Conservation (phyloP, 805 yeast genomes). For the Teunomyces funiuensis region DNA sequence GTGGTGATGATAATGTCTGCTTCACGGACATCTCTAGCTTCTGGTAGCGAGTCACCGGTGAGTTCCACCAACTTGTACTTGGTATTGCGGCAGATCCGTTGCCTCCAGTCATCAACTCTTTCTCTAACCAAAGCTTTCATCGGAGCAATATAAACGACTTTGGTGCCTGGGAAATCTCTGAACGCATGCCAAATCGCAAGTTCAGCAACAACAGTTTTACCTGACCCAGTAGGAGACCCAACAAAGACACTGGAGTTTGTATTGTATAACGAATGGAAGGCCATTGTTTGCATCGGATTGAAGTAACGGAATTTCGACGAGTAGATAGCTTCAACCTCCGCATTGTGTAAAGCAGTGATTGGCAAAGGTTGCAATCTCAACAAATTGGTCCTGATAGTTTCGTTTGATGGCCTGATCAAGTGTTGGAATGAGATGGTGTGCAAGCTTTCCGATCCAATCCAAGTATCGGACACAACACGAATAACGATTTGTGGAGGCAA, state of each 20-base stretch:
- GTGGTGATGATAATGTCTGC: slow-evolving; percentile 81
- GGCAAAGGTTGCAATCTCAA: slow-evolving; percentile 86
- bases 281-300: slow-evolving; percentile 99
- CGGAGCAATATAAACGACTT: slow-evolving; percentile 83
- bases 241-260: slow-evolving; percentile 77
- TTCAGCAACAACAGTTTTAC: slow-evolving; percentile 96
- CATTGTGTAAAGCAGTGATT: slow-evolving; percentile 70
- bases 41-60: slow-evolving; percentile 83
- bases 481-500: slow-evolving; percentile 86
- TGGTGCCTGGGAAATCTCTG: slow-evolving; percentile 73
- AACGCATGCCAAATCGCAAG: slow-evolving; percentile 97
- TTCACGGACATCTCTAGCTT: slow-evolving; percentile 58
- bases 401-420: slow-evolving; percentile 83
- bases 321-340: slow-evolving; percentile 67
- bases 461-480: slow-evolving; percentile 75
- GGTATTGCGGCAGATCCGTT: slow-evolving; percentile 48
- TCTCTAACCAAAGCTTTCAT: slow-evolving; percentile 87
- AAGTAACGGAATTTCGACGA: slow-evolving; percentile 71
- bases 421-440: slow-evolving; percentile 87
- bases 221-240: slow-evolving; percentile 97
- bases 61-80: slow-evolving; percentile 63
- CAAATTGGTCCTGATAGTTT: slow-evolving; percentile 79
- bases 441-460: slow-evolving; percentile 83
- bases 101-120: slow-evolving; percentile 78
- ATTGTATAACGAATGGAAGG: slow-evolving; percentile 85